These are phyloP conservation scores for Aspergillus pseudonomiae DNA, from an alignment of 2,329 filamentous ascomycete genomes.

Conservation along the genomic window DNA sequence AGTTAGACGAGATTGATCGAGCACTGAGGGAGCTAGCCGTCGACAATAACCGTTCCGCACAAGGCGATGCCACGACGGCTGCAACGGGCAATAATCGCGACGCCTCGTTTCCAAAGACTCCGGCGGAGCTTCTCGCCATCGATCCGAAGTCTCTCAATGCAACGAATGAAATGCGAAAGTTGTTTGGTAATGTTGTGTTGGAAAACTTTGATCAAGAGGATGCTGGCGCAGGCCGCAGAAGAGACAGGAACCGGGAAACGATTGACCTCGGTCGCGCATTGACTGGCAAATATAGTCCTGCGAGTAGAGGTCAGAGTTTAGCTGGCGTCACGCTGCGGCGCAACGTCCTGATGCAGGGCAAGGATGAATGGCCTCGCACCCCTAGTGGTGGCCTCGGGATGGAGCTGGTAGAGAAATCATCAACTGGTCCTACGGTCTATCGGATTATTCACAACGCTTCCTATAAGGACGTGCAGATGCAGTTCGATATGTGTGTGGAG, in stretches of 20 bases:
- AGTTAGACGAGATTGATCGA: slow-evolving; percentile 67
- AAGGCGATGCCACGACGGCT: slow-evolving; percentile 27
- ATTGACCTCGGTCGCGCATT: slow-evolving; percentile 59
- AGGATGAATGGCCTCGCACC: slow-evolving; percentile 81
- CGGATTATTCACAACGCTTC: slow-evolving; percentile 72
- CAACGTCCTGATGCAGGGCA: slow-evolving; percentile 84
- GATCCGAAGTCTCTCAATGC: slow-evolving; percentile 78
- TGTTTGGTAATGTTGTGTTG: slow-evolving; percentile 69
- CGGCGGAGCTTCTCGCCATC: slow-evolving; percentile 60
- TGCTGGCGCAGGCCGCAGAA: slow-evolving; percentile 50
- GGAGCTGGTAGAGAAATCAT: slow-evolving; percentile 63
- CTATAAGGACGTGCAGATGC: slow-evolving; percentile 74
- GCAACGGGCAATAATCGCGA: slow-evolving; percentile 41
- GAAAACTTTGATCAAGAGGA: slow-evolving; percentile 59
- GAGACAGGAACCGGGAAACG: slow-evolving; percentile 56
- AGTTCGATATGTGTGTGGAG: slow-evolving; percentile 80
- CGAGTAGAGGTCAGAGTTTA: slow-evolving; percentile 64
- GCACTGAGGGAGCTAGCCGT: slow-evolving; percentile 63
- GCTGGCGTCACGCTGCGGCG: slow-evolving; percentile 72
- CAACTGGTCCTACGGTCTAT: slow-evolving; percentile 70
- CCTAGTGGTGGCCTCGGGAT: slow-evolving; percentile 82
- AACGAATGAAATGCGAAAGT: slow-evolving; percentile 83
- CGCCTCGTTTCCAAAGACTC: slow-evolving; percentile 36
- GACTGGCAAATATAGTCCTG: slow-evolving; percentile 55
- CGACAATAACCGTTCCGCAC: slow-evolving; percentile 27